phyloP scores from a whole-genome alignment of 495 filamentous ascomycete species.

The Penicillium argentinense region DNA sequence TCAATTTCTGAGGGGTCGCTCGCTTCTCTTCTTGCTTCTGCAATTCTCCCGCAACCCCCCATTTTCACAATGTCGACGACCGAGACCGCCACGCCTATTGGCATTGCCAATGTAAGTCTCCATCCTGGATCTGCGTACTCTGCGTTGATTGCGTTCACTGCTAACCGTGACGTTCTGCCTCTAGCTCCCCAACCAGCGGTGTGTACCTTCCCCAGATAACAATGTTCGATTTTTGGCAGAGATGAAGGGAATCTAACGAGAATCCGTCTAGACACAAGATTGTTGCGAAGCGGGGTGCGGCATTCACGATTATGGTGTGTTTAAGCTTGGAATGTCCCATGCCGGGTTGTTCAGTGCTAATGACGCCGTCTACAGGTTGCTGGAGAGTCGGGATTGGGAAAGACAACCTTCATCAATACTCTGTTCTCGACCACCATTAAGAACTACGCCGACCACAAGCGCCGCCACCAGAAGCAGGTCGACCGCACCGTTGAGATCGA shows the following conservation, averaged over 20 bases:
- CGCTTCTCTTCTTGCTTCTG: constrained; percentile 19
- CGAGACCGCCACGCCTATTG: constrained; percentile 91
- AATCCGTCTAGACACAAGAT: constrained; percentile 81
- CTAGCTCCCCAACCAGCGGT: constrained; percentile 87
- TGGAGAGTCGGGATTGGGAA: constrained; percentile 97
- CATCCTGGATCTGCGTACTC: constrained; percentile 2
- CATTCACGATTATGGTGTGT: constrained; percentile 97
- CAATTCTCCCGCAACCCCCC: constrained; percentile 23
- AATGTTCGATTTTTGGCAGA: constrained; percentile 6
- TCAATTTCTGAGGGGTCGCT: constrained; percentile 14
- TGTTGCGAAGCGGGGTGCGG: constrained; percentile 96
- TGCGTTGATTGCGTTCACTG: constrained; percentile 7
- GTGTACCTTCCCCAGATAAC: constrained; percentile 27
- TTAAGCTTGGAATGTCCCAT: constrained; percentile 8
- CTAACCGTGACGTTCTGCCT: constrained; percentile 17
- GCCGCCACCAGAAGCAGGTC: constrained; percentile 96
- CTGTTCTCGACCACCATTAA: constrained; percentile 99
- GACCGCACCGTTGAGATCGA: constrained; percentile 99
- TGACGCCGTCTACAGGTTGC: constrained; percentile 64
- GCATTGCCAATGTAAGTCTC: constrained; percentile 90
- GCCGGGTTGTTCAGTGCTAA: constrained; percentile 30
- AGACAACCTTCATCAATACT: constrained; percentile 99
- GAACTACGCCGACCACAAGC: constrained; percentile 99
- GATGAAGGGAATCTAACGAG: too few relatives aligned
- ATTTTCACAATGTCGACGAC: constrained; percentile 67